Evolutionary conservation across 2,329 filamentous ascomycete genomes (phyloP), one percentile per base, ranked within the genome.

Genomic region (Ilyonectria destructans): DNA sequence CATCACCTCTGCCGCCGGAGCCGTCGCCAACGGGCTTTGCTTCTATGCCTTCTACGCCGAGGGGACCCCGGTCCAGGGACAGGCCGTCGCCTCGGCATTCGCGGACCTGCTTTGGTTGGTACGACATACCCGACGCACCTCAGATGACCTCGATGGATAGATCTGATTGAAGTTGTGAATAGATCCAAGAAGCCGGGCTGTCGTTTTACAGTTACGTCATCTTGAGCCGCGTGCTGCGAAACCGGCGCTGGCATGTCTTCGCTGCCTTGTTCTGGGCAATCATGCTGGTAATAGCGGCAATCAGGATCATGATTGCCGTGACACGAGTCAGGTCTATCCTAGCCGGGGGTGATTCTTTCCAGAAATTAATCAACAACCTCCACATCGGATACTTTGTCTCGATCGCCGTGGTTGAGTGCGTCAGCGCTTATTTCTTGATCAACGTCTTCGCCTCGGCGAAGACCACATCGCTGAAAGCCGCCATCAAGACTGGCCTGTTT

Each of bases 241-340:
- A 84, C 58, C 72, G 71, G n/a, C 74, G 74, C 17, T 77, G 79
- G 68, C 77, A 81, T 2, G 78, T 86, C 4, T 89, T 89, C 66
- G 82, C 85, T 45, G 76, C 77, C 4, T 82, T 91, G 5, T 87
- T 91, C 71, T 91, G 89, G 69, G 85, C 84, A 4, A 88, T 91
- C 69, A 79, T 91, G 40, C 79, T 85, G 1, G 80, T 88, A 10
- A 87, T 90, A 43, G 75, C 80, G 2, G 78, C 84, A 0, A 83
- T 90, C 45, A 85, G 88, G 52, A 73, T 85, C 10, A 69, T 75
- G 15, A 83, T 85, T 46, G 74, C 80, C 13, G 71, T 76, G 4
- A 71, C 75, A 1, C 74, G 83, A 29, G 73, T 78, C 3, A 71
- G 69, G 7, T 76, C 75, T 43, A 78, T 83, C 9, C 17, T 81